Base-by-base conservation (phyloP, 1,284 basidiomycete genomes). In the Ceratobasidium sp. region DNA sequence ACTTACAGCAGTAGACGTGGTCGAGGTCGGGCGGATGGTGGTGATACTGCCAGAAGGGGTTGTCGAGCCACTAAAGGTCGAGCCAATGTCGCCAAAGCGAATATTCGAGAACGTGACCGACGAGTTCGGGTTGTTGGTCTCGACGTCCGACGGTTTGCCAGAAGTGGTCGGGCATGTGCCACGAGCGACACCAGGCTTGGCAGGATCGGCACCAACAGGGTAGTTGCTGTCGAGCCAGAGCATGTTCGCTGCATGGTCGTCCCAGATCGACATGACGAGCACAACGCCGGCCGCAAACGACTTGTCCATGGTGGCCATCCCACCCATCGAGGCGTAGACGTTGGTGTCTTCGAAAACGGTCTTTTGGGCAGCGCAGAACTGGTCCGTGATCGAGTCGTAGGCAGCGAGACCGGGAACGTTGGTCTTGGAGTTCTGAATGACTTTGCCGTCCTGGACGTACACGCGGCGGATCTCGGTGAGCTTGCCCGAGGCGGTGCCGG, bases 151-250 rank as follows among this genome's bases (percentile, higher is more conserved):
- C 70, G 89, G 88, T 3, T 81, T 81, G 75, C 89, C 89, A 59
- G 86, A 87, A 15, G 82, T 82, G 57, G 87, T 86, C 2, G 87
- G 70, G 82, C 89, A 90, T 19, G 86, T 84, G 76, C 89, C 89
- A 81, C 89, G 88, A 75, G 85, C 82, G 76, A 88, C 84, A 82
- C 89, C 89, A 65, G 88, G 87, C 67, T 78, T 75, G 76, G 83
- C 82, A n/a, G 86, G 80, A 79, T 83, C 81, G 29, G 81, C 83
- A 80, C 80, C 81, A 77, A 84, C 83, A 59, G 89, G 89, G 84
- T 89, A 89, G 84, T 81, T 83, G 80, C 83, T 85, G 83, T 90
- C 89, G 74, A 89, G 81, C 89, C 89, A 89, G 81, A 89, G 85
- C 89, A 90, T 89, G 81, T 87, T 83, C 77, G 85, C 88, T 51